Evolutionary conservation across 176 grass and related monocot genomes (phyloP).

Genomic region (Canna indica): DNA sequence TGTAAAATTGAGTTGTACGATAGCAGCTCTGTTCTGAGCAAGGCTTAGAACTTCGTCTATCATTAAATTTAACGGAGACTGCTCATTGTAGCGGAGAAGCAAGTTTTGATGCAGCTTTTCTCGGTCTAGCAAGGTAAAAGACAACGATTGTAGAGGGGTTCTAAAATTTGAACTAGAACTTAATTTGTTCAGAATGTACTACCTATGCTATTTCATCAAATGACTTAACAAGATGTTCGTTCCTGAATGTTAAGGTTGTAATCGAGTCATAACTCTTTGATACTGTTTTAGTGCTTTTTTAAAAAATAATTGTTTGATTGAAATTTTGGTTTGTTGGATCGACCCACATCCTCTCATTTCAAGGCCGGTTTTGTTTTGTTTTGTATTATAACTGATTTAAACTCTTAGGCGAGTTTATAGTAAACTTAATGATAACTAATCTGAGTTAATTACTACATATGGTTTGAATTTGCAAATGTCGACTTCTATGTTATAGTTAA

Average conservation of each 20-base stretch:
- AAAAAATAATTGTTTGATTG: too few relatives aligned
- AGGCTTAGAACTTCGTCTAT: not conserved
- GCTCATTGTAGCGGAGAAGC: not conserved
- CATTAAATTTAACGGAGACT: not conserved
- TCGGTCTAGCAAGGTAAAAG: not conserved
- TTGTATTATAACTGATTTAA: too few relatives aligned
- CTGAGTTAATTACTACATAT: too few relatives aligned
- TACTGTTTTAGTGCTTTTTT: too few relatives aligned
- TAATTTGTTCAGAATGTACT: not conserved
- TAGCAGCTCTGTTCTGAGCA: not conserved
- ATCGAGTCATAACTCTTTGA: too few relatives aligned
- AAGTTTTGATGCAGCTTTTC: constrained; percentile 6
- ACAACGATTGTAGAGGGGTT: not conserved
- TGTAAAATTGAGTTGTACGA: not conserved
- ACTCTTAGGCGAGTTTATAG: too few relatives aligned
- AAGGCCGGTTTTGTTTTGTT: too few relatives aligned
- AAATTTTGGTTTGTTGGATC: too few relatives aligned
- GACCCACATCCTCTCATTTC: too few relatives aligned
- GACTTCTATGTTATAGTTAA: too few relatives aligned
- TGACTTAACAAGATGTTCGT: not conserved
- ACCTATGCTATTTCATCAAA: not conserved
- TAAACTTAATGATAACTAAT: too few relatives aligned
- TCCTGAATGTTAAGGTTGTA: not conserved
- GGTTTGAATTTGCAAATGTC: too few relatives aligned
- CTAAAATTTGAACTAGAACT: not conserved